Percentiles rank a stretch among this genome's conserved stretches.
These are phyloP conservation scores for Arctium minus DNA, from an alignment of 129 eudicot genomes.

Conservation along the genomic window DNA sequence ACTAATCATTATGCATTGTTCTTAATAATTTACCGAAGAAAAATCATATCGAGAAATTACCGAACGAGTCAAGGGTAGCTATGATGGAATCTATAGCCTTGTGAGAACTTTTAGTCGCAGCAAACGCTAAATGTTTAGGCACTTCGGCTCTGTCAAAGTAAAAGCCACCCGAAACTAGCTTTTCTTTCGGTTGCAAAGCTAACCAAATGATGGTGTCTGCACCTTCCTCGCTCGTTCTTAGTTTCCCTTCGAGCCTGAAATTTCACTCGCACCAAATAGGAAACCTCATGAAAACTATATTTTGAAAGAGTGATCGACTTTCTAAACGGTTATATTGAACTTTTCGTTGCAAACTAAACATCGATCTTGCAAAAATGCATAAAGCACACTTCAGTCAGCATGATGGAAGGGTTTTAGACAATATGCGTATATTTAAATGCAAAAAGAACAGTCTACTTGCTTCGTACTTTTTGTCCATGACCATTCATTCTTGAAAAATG, in stretches of 20 bases:
- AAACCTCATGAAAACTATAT: not conserved
- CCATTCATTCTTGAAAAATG: not conserved
- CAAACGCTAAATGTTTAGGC: conserved; percentile 61
- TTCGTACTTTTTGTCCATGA: not conserved
- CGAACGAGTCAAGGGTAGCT: conserved; percentile 44
- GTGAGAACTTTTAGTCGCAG: conserved; percentile 59
- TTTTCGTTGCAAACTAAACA: not conserved
- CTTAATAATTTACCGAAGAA: not conserved
- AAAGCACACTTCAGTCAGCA: not conserved
- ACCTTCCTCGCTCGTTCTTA: conserved; percentile 87
- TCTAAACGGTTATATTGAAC: not conserved
- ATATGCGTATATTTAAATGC: not conserved
- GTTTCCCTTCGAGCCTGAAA: conserved; percentile 62
- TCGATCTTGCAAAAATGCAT: not conserved
- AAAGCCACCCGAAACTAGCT: conserved; percentile 63
- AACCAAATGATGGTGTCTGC: conserved; percentile 88
- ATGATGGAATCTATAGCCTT: conserved; percentile 54
- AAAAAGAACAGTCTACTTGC: not conserved
- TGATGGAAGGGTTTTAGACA: too few species aligned
- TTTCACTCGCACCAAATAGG: not conserved
- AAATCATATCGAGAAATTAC: conserved; percentile 31
- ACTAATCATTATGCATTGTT: not conserved
- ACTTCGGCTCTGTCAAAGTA: conserved; percentile 90
- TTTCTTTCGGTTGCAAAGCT: conserved; percentile 79
- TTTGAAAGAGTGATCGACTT: not conserved